Base-by-base conservation (phyloP, 345 rosid species). In the Arabidopsis arenosa region DNA sequence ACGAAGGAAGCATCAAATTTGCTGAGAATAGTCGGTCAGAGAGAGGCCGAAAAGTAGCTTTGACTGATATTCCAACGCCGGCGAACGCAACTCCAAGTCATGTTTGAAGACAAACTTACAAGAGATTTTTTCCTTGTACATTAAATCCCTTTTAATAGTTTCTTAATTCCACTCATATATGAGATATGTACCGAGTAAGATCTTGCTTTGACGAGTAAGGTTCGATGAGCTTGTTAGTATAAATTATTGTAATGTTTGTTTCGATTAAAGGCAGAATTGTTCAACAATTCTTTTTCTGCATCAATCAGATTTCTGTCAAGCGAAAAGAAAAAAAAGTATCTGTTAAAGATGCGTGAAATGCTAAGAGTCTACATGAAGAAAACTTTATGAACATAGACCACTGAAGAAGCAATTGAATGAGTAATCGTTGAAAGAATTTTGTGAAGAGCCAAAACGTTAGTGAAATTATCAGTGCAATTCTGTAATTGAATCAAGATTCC, bases 11-110 rank as follows among this genome's bases (percentile, higher is more conserved):
- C 74, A 75, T 93, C 58, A 89, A 81, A 53, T 93, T 93, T 45
- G 93, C 97, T 1, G 87, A 84, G 74, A 90, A 93, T 73, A 85
- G 90, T 75, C 74, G 86, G 18, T 89, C 93, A 0, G 93, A 89
- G 84, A 90, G 98, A 2, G 86, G 96, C 69, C 75, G 72, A 56
- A 80, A 83, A 23, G 79, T 82, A 6, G 84, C 75, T n/a, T 73
- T 81, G 9, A 79, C 70, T 10, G 79, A 89, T 0, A 83, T 83
- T 0, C 77, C 87, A 8, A 84, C 89, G 0, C 88, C 95, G 0
- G 83, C 86, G 2, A 63, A 64, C 1, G 32, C 83, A 21, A 87
- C 90, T 15, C 91, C 88, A 1, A 5, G 39, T 61, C 74, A 74
- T 75, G 96, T 88, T 11, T 89, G 81, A 78, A 40, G 36, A 63